Evolutionary conservation across 495 filamentous ascomycete genomes (phyloP).

Genomic region (Talaromyces adpressus): DNA sequence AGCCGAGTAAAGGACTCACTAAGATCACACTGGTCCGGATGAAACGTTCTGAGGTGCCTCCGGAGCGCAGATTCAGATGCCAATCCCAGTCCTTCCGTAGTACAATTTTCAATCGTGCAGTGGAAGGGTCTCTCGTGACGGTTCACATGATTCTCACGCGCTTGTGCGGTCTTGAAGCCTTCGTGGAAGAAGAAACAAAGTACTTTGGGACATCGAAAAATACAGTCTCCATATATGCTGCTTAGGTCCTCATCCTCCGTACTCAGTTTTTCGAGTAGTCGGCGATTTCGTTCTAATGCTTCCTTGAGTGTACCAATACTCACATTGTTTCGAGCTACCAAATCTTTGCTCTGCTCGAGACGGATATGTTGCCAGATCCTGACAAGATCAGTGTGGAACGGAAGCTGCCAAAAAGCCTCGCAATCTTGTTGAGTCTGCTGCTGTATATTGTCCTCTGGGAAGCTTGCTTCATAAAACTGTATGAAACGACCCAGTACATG

Average conservation of each 20-base stretch:
- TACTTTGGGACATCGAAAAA: slow-evolving; percentile 34
- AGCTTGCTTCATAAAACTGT: slow-evolving; percentile 10
- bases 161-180: slow-evolving; percentile 26
- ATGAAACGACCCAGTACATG: slow-evolving; percentile 19
- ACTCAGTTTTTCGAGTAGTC: slow-evolving; percentile 18
- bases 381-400: slow-evolving; percentile 14
- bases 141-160: slow-evolving; percentile 23
- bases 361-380: slow-evolving; percentile 17
- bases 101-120: slow-evolving; percentile 24
- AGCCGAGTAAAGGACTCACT: slow-evolving; percentile 11
- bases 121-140: slow-evolving; percentile 31
- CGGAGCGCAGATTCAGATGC: slow-evolving; percentile 28
- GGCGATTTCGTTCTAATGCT: slow-evolving; percentile 18
- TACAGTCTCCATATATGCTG: slow-evolving; percentile 24
- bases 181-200: slow-evolving; percentile 37
- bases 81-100: slow-evolving; percentile 25
- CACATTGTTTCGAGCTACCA: slow-evolving; percentile 15
- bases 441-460: neutral
- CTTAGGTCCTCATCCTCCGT: slow-evolving; percentile 4
- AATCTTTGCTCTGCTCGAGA: slow-evolving; percentile 16
- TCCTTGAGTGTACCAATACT: slow-evolving; percentile 16
- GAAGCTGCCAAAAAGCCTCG: slow-evolving; percentile 8
- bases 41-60: slow-evolving; percentile 22
- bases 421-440: slow-evolving; percentile 5
- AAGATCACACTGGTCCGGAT: slow-evolving; percentile 15